Base-by-base conservation (phyloP, 805 yeast species). In the Candida chilensis region DNA sequence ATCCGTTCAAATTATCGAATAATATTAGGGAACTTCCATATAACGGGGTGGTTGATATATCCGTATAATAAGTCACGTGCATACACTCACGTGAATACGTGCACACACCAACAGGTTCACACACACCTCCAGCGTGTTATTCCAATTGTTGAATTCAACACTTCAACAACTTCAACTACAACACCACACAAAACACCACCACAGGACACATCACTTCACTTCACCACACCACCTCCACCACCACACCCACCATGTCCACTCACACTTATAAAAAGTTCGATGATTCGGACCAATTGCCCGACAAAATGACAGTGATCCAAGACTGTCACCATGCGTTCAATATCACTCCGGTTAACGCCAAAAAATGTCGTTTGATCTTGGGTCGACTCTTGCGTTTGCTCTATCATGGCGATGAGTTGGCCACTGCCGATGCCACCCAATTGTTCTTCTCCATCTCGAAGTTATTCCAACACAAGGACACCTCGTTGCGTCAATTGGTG, bases 261-360 rank as follows among this genome's bases (percentile, higher is more conserved):
- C 76, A 67, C 41, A 66, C 82, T 27, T 86, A 84, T 60, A 87
- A 86, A 64, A 83, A 84, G 62, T 74, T 71, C 57, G 96, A 87
- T 49, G 86, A 82, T 51, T 64, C 80, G 29, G 77, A 79, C 34
- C 62, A 67, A 20, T 55, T 72, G 43, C 94, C 95, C 33, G 97
- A 92, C 60, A 88, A 88, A 60, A 92, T 92, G 97, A 80, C 96
- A 8, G 88, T 92, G 38, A 90, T 82, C 56, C 98, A 92, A 60
- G 95, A 88, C 53, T 88, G 96, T 65, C 64, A 85, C 48, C 83
- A 83, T 42, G 88, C 84, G 37, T 92, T 92, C 71, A 90, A 88
- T 62, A 85, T 88, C 39, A 71, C 92, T 27, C 95, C 95, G 8
- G 80, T 88, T 36, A 79, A 83, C 45, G 83, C 96, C 17, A 81